Evolutionary conservation across 208 protist genomes (phyloP).

Genomic region (Naegleria fowleri): DNA sequence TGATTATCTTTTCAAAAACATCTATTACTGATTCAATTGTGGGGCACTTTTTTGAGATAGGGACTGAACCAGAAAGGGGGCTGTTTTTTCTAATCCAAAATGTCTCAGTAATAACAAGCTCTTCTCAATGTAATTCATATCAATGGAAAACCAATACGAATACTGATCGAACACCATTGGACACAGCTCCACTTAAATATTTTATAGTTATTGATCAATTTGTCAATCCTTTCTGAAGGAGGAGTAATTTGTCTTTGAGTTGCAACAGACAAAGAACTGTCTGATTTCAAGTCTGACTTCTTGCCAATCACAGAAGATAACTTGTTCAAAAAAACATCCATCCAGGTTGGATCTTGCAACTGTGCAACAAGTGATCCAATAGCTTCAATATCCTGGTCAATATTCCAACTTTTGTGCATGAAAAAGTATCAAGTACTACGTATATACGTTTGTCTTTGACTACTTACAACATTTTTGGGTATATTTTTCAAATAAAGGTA

Average conservation of each 20-base stretch:
- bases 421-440: no score
- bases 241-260: not conserved
- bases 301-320: not conserved
- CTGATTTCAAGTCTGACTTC: no score
- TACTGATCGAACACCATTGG: not conserved
- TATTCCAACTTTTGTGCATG: no score
- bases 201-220: not conserved
- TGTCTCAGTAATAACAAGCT: not conserved
- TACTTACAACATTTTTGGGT: not conserved
- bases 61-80: not conserved
- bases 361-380: not conserved
- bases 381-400: not conserved
- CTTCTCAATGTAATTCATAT: not conserved
- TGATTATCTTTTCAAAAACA: not conserved
- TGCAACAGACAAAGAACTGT: not conserved
- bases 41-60: not conserved
- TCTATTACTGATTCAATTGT: not conserved
- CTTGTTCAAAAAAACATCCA: not conserved
- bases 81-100: not conserved
- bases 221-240: not conserved
- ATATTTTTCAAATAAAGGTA: not conserved
- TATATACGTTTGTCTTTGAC: no score
- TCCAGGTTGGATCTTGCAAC: not conserved
- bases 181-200: not conserved
- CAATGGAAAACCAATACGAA: no score